A percentile compares a stretch with the other conserved stretches of the same genome.
Evolutionary conservation across 495 filamentous ascomycete genomes (phyloP).

Genomic region (Hypoxylon lienhwacheense): DNA sequence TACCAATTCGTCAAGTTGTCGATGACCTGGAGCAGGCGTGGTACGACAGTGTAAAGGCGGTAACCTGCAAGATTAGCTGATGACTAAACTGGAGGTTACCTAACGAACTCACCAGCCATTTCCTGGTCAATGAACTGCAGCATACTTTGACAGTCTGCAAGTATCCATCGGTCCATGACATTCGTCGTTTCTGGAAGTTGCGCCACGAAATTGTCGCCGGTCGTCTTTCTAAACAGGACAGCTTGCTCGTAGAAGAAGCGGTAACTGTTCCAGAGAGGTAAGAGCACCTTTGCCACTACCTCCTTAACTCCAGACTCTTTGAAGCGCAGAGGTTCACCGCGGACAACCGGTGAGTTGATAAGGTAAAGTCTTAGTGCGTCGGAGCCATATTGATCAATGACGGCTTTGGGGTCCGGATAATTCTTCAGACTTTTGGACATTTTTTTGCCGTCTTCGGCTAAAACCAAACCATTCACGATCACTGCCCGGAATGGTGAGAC

Average conservation of each 20-base stretch:
- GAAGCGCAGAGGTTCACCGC: slow-evolving; percentile 88
- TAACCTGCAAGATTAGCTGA: slow-evolving; percentile 53
- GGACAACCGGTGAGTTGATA: slow-evolving; percentile 96
- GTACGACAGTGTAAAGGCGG: slow-evolving; percentile 92
- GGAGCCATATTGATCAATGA: slow-evolving; percentile 89
- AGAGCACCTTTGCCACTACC: slow-evolving; percentile 87
- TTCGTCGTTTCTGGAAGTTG: slow-evolving; percentile 73
- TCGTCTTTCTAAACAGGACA: slow-evolving; percentile 86
- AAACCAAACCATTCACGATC: slow-evolving; percentile 94
- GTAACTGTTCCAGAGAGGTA: slow-evolving; percentile 97
- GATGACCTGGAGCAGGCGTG: slow-evolving; percentile 81
- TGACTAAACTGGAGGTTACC: not conserved
- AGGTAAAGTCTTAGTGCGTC: slow-evolving; percentile 93
- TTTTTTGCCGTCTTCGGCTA: slow-evolving; percentile 97
- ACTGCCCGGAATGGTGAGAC: slow-evolving; percentile 93
- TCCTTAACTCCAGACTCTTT: slow-evolving; percentile 94
- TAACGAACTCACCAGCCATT: slow-evolving; percentile 72
- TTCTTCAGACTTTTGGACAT: slow-evolving; percentile 99
- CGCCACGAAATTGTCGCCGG: slow-evolving; percentile 75
- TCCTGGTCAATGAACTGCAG: slow-evolving; percentile 92
- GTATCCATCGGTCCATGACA: slow-evolving; percentile 96
- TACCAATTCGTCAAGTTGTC: slow-evolving; percentile 99
- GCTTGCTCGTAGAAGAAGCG: slow-evolving; percentile 98
- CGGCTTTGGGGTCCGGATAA: slow-evolving; percentile 84
- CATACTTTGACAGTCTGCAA: slow-evolving; percentile 90